Percentiles rank a stretch among this genome's conserved stretches.
Evolutionary conservation across 345 rosid genomes (phyloP).

Genomic region (Gossypium thurberi): DNA sequence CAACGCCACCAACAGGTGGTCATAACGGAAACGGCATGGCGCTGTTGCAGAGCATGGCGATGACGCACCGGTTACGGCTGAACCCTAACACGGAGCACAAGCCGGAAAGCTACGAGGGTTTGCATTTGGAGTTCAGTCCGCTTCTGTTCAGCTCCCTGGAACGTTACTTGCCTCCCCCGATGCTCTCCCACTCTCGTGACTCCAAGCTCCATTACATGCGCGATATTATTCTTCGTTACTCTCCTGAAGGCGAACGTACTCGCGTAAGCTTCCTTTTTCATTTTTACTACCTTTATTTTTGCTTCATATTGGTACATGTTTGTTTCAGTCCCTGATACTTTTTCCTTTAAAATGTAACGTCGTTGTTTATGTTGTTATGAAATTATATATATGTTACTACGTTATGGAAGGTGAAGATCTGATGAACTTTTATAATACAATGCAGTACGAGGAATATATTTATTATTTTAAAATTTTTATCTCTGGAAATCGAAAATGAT

Average conservation of each 20-base stretch:
- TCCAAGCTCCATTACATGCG: constrained; percentile 57
- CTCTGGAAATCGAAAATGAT: not conserved
- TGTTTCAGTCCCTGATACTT: not conserved
- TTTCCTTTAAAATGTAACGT: not conserved
- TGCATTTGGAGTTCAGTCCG: constrained; percentile 59
- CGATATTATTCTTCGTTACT: constrained; percentile 60
- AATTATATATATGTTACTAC: not conserved
- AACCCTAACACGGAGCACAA: constrained; percentile 55
- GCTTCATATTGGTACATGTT: not conserved
- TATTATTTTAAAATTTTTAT: not conserved
- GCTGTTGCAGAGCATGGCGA: constrained; percentile 9
- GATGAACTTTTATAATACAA: not conserved
- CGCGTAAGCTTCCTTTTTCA: constrained; percentile 38
- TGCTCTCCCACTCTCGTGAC: constrained; percentile 48
- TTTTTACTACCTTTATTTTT: not conserved
- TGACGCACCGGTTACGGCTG: constrained; percentile 39
- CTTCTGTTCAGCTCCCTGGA: constrained; percentile 78
- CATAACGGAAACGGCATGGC: constrained; percentile 37
- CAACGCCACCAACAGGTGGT: constrained; percentile 8
- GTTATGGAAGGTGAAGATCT: not conserved
- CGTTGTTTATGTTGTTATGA: not conserved
- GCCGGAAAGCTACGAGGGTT: constrained; percentile 76
- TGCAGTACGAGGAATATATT: not conserved
- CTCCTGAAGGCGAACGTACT: constrained; percentile 64
- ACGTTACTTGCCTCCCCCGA: constrained; percentile 57